A percentile compares a stretch with the other conserved stretches of the same genome.
phyloP scores from a whole-genome alignment of 129 eudicot species.

The Cynara cardunculus region DNA sequence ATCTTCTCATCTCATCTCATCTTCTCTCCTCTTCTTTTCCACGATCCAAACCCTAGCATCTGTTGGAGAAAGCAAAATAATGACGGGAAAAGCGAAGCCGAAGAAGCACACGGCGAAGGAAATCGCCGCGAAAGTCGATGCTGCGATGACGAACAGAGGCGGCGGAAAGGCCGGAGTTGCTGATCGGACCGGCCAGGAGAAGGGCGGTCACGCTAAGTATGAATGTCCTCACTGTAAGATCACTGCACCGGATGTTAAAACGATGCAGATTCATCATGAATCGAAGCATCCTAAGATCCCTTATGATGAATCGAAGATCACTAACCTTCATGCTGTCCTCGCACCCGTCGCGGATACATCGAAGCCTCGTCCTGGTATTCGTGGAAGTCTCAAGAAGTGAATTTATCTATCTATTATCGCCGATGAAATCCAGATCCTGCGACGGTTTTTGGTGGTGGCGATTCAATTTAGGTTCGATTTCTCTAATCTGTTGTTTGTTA shows the following conservation, averaged over 20 bases:
- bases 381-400: conserved; percentile 91
- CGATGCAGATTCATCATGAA: conserved; percentile 98
- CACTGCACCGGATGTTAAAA: conserved; percentile 79
- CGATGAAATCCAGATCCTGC: not conserved
- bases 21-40: not conserved
- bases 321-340: conserved; percentile 55
- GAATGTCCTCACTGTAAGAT: conserved; percentile 89
- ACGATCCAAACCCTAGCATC: conserved; percentile 22
- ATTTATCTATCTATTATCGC: not conserved
- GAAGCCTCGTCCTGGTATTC: conserved; percentile 62
- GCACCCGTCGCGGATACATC: conserved; percentile 16
- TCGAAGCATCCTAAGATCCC: conserved; percentile 84
- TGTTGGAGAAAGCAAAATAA: not conserved
- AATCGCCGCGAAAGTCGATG: conserved; percentile 61
- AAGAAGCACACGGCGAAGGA: conserved; percentile 78
- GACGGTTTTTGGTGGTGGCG: not conserved
- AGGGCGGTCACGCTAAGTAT: conserved; percentile 88
- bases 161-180: conserved; percentile 89
- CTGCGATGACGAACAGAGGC: conserved; percentile 74
- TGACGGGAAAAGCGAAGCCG: conserved; percentile 75
- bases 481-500: conserved; percentile 3
- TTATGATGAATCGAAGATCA: conserved; percentile 70
- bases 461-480: conserved; percentile 4
- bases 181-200: conserved; percentile 65
- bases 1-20: not conserved